These are phyloP conservation scores for Phialophora chinensis DNA, from an alignment of 2,329 filamentous ascomycete genomes.

Conservation along the genomic window DNA sequence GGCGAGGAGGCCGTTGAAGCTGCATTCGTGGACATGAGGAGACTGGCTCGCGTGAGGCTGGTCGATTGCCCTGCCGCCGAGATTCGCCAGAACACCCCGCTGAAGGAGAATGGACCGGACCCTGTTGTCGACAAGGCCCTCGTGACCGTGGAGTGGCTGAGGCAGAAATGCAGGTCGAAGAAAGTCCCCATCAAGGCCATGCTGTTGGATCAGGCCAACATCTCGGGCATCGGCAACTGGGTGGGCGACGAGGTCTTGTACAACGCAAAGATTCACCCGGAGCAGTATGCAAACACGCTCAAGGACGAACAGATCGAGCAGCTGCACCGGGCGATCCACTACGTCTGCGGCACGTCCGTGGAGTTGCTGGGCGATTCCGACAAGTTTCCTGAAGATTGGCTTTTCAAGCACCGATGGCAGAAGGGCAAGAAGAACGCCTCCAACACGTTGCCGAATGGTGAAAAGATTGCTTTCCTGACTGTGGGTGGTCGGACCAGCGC, in stretches of 20 bases:
- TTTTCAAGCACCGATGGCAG: conserved; percentile 87
- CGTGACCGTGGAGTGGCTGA: conserved; percentile 77
- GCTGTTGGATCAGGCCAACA: conserved; percentile 82
- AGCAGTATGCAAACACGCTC: conserved; percentile 89
- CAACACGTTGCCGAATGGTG: conserved; percentile 76
- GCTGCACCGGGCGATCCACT: conserved; percentile 74
- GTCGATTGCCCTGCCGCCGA: conserved; percentile 78
- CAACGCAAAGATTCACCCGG: conserved; percentile 85
- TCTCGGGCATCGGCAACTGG: conserved; percentile 96
- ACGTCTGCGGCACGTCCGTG: conserved; percentile 80
- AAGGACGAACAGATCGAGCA: conserved; percentile 70
- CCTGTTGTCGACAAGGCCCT: conserved; percentile 80
- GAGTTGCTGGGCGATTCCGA: conserved; percentile 80
- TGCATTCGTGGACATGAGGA: conserved; percentile 82
- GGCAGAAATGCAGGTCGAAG: conserved; percentile 72
- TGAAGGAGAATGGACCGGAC: conserved; percentile 93
- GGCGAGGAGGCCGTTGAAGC: conserved; percentile 64
- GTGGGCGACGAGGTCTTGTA: conserved; percentile 94
- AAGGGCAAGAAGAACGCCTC: conserved; percentile 78
- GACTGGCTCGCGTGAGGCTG: conserved; percentile 79
- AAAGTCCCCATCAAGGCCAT: conserved; percentile 89
- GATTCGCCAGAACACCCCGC: conserved; percentile 76
- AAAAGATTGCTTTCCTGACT: conserved; percentile 82
- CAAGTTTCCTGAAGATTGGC: conserved; percentile 83
- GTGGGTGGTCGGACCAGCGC: conserved; percentile 93